Evolutionary conservation across 1,284 basidiomycete species (phyloP).

Genomic region (Golubevia sp.): DNA sequence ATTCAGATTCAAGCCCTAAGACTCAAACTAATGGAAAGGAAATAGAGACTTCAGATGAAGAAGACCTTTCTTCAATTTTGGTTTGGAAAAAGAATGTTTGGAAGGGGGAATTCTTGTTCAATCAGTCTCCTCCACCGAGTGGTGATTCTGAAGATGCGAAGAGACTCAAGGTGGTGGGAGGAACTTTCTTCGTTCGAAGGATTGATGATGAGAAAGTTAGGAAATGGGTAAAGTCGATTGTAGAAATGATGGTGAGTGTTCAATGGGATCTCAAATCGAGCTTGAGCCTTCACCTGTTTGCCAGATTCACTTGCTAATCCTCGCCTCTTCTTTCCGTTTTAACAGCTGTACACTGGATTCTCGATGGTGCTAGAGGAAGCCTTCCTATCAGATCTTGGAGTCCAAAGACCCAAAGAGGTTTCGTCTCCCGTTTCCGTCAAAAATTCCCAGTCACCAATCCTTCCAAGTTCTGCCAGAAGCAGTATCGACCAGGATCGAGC

Average conservation of each 20-base stretch:
- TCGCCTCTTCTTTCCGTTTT: no score
- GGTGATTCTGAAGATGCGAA: conserved; percentile 2
- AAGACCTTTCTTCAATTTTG: background rate
- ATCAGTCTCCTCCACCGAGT: background rate
- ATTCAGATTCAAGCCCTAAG: no score
- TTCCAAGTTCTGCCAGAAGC: no score
- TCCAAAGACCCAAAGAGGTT: no score
- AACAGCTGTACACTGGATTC: conserved; percentile 26
- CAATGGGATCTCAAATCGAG: no score
- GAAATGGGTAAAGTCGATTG: conserved; percentile 11
- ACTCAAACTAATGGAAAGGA: no score
- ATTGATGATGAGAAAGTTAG: conserved; percentile 18
- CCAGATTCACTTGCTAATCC: no score
- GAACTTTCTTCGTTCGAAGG: conserved; percentile 28
- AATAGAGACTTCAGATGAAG: no score
- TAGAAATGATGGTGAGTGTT: conserved; percentile 17
- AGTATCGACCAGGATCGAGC: no score
- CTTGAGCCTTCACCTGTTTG: no score
- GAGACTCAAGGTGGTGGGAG: conserved; percentile 28
- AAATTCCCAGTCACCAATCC: no score
- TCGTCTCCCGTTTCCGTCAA: no score
- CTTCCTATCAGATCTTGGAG: conserved; percentile 29
- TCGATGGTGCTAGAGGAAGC: conserved; percentile 47
- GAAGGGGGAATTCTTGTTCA: conserved; percentile 28
- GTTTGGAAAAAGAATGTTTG: conserved; percentile 29